A percentile compares a stretch with the other conserved stretches of the same genome.
Conservation (phyloP, 1,139 yeast species). For the Geotrichum aggregatum region DNA sequence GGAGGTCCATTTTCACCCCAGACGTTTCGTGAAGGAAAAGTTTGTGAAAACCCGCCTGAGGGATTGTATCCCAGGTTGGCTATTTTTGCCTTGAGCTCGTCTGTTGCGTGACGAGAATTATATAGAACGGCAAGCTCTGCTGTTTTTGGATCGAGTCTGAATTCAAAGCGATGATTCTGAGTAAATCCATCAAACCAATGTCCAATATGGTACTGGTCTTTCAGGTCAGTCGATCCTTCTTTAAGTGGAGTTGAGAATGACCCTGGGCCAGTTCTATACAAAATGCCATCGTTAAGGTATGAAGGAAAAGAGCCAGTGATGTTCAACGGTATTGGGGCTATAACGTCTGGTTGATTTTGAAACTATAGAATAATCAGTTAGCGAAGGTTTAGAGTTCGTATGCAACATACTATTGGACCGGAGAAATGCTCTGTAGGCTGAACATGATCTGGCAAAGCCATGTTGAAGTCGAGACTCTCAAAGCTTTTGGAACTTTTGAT, state of each 20-base stretch:
- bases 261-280: slow-evolving; percentile 19
- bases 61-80: slow-evolving; percentile 14
- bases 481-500: no score
- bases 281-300: slow-evolving; percentile 8
- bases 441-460: not conserved
- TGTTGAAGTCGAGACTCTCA: no score
- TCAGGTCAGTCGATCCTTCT: not conserved
- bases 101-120: slow-evolving; percentile 23
- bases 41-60: slow-evolving; percentile 17
- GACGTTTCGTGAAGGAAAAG: slow-evolving; percentile 14
- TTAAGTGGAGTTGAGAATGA: slow-evolving; percentile 10
- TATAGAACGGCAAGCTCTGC: slow-evolving; percentile 14
- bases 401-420: not conserved
- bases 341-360: slow-evolving; percentile 12
- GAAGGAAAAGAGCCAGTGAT: slow-evolving; percentile 12
- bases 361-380: not conserved
- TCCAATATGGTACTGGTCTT: slow-evolving; percentile 5
- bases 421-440: not conserved
- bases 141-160: not conserved
- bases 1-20: slow-evolving; percentile 16
- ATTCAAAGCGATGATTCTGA: slow-evolving; percentile 23
- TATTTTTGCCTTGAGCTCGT: slow-evolving; percentile 19
- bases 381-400: not conserved
- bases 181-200: slow-evolving; percentile 27
- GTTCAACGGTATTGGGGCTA: not conserved